Percentiles rank a stretch among this genome's conserved stretches.
Evolutionary conservation across 106 monocot genomes (phyloP).

Genomic region (Dioscorea alata): DNA sequence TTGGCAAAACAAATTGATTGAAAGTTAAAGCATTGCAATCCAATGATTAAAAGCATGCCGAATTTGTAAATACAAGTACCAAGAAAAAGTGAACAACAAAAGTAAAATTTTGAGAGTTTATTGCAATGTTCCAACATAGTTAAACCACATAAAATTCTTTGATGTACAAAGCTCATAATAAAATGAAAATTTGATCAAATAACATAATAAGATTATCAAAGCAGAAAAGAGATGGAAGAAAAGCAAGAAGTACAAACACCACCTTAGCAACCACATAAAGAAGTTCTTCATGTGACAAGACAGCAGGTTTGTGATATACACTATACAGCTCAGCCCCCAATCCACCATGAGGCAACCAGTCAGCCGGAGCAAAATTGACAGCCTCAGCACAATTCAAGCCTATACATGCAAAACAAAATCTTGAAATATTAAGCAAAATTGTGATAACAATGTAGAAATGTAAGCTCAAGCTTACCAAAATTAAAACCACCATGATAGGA

Average conservation of each 20-base stretch:
- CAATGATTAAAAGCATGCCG: too few species aligned
- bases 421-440: conserved; percentile 2
- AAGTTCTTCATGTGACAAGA: conserved; percentile 82
- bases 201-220: neutral
- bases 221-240: neutral
- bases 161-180: too few species aligned
- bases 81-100: too few species aligned
- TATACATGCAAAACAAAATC: conserved; percentile 12
- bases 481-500: conserved; percentile 87
- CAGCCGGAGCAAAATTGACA: conserved; percentile 85
- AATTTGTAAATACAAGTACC: too few species aligned
- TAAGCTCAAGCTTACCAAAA: conserved; percentile 34
- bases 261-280: conserved; percentile 72
- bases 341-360: conserved; percentile 87
- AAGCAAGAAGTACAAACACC: neutral
- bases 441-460: too few species aligned
- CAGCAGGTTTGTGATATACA: conserved; percentile 58
- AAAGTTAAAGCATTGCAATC: too few species aligned
- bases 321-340: conserved; percentile 65
- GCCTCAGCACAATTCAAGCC: conserved; percentile 93
- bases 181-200: too few species aligned
- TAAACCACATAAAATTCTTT: too few species aligned
- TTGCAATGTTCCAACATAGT: too few species aligned
- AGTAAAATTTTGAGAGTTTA: too few species aligned
- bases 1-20: too few species aligned